These are phyloP conservation scores for Auriscalpium microsporum DNA, from an alignment of 768 basidiomycete genomes.

Conservation along the genomic window DNA sequence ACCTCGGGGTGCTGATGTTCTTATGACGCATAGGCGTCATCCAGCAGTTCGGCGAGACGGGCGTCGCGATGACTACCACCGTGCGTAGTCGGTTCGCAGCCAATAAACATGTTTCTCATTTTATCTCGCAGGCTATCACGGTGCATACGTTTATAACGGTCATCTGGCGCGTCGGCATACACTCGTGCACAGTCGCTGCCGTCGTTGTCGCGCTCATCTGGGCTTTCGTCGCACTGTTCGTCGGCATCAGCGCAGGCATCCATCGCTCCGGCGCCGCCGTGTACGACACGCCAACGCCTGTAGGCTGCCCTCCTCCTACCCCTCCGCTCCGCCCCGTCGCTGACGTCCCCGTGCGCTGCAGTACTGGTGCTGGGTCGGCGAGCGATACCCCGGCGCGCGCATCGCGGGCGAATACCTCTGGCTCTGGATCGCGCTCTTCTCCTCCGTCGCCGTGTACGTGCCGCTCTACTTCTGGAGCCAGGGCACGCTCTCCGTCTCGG, in stretches of 20 bases:
- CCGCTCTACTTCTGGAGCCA: conserved; percentile 30
- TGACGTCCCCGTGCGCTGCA: not conserved
- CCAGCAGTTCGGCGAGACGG: conserved; percentile 34
- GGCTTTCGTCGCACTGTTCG: conserved; percentile 22
- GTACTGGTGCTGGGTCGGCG: conserved; percentile 16
- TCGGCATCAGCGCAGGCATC: conserved; percentile 18
- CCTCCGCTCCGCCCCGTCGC: not conserved
- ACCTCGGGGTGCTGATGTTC: not conserved
- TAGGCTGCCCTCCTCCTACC: not conserved
- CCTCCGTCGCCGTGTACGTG: conserved; percentile 28
- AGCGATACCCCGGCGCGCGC: conserved; percentile 22
- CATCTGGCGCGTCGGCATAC: conserved; percentile 26
- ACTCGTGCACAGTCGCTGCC: conserved; percentile 19
- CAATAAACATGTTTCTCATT: conserved; percentile 11
- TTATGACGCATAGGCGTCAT: conserved; percentile 21
- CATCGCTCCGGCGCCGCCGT: conserved; percentile 12
- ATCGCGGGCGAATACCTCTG: conserved; percentile 38
- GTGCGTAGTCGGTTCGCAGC: conserved; percentile 17
- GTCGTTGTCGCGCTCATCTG: not conserved
- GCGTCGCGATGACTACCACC: conserved; percentile 32
- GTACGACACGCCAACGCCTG: not conserved
- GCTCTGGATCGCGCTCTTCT: conserved; percentile 34
- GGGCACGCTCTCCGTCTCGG: conserved; percentile 26
- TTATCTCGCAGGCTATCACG: conserved; percentile 14
- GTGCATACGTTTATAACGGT: conserved; percentile 30